A percentile compares a stretch with the other conserved stretches of the same genome.
Conservation (phyloP, 2,329 filamentous ascomycete genomes). For the Calonectria crousiana region DNA sequence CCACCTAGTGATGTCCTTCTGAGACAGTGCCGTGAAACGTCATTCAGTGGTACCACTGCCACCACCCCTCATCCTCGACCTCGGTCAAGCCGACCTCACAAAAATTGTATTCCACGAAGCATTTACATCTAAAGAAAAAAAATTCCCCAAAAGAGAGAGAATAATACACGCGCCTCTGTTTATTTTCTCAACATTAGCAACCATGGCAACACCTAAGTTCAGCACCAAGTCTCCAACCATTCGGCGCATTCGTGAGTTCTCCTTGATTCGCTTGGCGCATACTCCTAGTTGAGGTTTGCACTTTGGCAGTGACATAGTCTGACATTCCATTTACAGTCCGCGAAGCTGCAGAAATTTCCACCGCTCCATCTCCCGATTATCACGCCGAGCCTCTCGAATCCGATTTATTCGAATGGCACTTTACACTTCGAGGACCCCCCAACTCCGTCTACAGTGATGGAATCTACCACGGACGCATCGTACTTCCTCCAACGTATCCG, state of each 20-base stretch:
- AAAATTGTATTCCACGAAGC: background rate
- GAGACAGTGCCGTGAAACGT: slow-evolving; percentile 17
- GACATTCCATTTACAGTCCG: slow-evolving; percentile 68
- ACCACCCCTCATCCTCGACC: background rate
- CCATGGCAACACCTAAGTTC: slow-evolving; percentile 61
- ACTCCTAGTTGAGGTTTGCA: background rate
- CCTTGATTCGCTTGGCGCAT: background rate
- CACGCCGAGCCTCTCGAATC: slow-evolving; percentile 86
- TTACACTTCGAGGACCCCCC: slow-evolving; percentile 92
- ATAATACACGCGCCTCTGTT: background rate
- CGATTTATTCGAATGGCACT: slow-evolving; percentile 99
- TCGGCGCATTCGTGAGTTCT: slow-evolving; percentile 79
- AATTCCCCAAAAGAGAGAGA: background rate
- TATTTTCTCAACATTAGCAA: slow-evolving; percentile 31
- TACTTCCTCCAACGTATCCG: slow-evolving; percentile 90
- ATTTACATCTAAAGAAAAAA: too few relatives aligned
- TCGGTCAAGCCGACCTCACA: background rate
- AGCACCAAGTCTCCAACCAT: slow-evolving; percentile 87
- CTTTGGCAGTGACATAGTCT: background rate
- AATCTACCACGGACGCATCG: slow-evolving; percentile 95
- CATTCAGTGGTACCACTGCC: slow-evolving; percentile 10
- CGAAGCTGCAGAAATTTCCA: slow-evolving; percentile 89
- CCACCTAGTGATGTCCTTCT: slow-evolving; percentile 2
- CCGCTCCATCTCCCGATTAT: slow-evolving; percentile 85
- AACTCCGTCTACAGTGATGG: slow-evolving; percentile 82